These are phyloP conservation scores for Psilocybe subaeruginosa DNA, from an alignment of 768 basidiomycete species.

Conservation along the genomic window DNA sequence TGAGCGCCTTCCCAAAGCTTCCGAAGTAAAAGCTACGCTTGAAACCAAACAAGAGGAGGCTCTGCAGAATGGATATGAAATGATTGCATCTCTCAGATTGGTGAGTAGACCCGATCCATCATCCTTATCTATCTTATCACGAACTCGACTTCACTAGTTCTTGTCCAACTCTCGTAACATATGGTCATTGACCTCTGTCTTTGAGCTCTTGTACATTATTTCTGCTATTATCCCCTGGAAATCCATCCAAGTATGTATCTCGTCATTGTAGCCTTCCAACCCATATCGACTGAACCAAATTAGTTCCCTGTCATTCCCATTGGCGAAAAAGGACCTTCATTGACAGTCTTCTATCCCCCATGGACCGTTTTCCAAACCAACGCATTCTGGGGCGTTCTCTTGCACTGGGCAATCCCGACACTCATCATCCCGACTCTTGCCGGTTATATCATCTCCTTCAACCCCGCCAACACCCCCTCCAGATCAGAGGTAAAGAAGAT, in stretches of 20 bases:
- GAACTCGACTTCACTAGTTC: conserved; percentile 38
- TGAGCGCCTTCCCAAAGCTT: conserved; percentile 32
- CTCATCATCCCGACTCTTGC: conserved; percentile 59
- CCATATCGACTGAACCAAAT: not conserved
- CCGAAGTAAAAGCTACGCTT: conserved; percentile 33
- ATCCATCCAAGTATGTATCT: conserved; percentile 38
- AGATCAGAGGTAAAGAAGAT: not conserved
- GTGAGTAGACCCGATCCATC: conserved; percentile 29
- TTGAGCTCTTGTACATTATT: conserved; percentile 59
- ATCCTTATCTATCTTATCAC: conserved; percentile 1
- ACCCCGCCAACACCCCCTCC: conserved; percentile 32
- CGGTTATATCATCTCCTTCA: conserved; percentile 67
- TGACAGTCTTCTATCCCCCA: conserved; percentile 53
- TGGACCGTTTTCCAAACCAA: conserved; percentile 42
- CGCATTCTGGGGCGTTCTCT: conserved; percentile 55
- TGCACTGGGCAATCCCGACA: conserved; percentile 68
- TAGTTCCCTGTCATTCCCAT: conserved; percentile 32
- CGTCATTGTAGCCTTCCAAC: not conserved
- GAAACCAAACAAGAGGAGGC: conserved; percentile 38
- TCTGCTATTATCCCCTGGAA: conserved; percentile 58
- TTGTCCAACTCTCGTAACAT: conserved; percentile 71
- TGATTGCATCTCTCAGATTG: conserved; percentile 35
- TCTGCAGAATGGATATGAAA: conserved; percentile 36
- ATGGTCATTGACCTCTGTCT: conserved; percentile 53
- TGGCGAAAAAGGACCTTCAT: conserved; percentile 17